Conservation (phyloP, 441 rosid species). For the Eruca vesicaria region DNA sequence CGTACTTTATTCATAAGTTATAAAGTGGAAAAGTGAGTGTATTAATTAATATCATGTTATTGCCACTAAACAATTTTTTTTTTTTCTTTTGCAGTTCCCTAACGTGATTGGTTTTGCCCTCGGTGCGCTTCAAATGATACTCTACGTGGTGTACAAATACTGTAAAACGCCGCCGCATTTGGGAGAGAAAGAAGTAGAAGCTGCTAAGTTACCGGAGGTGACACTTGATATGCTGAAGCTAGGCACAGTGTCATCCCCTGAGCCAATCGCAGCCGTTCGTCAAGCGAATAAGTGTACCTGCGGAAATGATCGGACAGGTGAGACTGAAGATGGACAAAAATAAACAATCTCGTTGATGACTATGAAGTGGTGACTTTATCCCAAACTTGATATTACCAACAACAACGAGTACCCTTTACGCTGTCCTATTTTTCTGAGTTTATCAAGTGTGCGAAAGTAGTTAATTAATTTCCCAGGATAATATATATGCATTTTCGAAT, state of each 20-base stretch:
- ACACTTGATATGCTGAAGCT: constrained; percentile 36
- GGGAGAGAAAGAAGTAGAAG: constrained; percentile 38
- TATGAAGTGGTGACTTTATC: constrained; percentile 26
- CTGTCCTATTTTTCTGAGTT: constrained; percentile 34
- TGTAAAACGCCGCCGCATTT: constrained; percentile 39
- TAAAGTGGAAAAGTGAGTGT: constrained; percentile 5
- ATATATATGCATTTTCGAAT: constrained; percentile 27
- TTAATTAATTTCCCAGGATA: neutral
- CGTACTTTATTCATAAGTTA: constrained; percentile 17
- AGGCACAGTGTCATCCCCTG: constrained; percentile 25
- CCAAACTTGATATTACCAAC: constrained; percentile 24
- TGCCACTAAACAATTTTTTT: neutral
- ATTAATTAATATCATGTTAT: constrained; percentile 2
- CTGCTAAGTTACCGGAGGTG: constrained; percentile 33
- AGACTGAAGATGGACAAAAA: constrained; percentile 16
- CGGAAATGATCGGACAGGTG: constrained; percentile 29
- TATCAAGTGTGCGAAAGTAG: constrained; percentile 37
- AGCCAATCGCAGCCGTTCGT: constrained; percentile 16
- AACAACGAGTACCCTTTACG: constrained; percentile 28
- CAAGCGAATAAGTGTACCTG: constrained; percentile 30
- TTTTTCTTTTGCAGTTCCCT: constrained; percentile 41
- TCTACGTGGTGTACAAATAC: constrained; percentile 44
- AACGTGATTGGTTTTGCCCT: constrained; percentile 51
- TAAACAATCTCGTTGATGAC: too few species aligned
- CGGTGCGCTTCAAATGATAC: constrained; percentile 56